These are phyloP conservation scores for Mortierella sp. DNA, from an alignment of 371 early-diverging fungal species.

Conservation along the genomic window DNA sequence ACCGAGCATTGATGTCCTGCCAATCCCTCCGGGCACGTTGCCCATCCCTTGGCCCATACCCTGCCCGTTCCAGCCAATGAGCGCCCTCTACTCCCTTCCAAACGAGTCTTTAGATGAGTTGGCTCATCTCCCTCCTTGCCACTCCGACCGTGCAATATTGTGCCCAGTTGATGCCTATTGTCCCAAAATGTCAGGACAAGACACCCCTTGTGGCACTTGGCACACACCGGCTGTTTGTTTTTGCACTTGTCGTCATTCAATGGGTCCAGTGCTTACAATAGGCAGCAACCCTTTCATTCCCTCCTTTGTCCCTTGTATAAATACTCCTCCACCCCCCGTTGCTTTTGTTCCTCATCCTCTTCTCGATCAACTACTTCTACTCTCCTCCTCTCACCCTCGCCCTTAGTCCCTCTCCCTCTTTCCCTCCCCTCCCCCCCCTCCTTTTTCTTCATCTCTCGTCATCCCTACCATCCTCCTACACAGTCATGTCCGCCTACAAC, in stretches of 20 bases:
- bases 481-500: conserved; percentile 35
- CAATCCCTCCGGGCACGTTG: conserved; percentile 33
- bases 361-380: conserved; percentile 21
- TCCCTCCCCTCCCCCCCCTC: conserved; percentile 1
- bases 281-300: background rate
- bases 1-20: conserved; percentile 11
- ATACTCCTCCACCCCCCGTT: conserved; percentile 14
- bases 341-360: conserved; percentile 24
- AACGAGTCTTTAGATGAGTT: background rate
- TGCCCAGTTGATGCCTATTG: background rate
- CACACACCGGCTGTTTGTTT: background rate
- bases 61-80: conserved; percentile 13
- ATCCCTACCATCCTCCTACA: background rate
- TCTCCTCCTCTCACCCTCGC: background rate
- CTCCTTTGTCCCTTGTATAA: conserved; percentile 16
- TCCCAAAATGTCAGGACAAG: background rate
- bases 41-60: conserved; percentile 14
- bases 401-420: background rate
- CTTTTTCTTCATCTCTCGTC: background rate
- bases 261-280: background rate
- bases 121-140: conserved; percentile 16
- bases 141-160: background rate
- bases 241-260: background rate
- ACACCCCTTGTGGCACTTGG: background rate
- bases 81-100: background rate